Evolutionary conservation across 768 basidiomycete genomes (phyloP), one percentile per base, ranked within the genome.

Genomic region (Lactifluus pinguis): DNA sequence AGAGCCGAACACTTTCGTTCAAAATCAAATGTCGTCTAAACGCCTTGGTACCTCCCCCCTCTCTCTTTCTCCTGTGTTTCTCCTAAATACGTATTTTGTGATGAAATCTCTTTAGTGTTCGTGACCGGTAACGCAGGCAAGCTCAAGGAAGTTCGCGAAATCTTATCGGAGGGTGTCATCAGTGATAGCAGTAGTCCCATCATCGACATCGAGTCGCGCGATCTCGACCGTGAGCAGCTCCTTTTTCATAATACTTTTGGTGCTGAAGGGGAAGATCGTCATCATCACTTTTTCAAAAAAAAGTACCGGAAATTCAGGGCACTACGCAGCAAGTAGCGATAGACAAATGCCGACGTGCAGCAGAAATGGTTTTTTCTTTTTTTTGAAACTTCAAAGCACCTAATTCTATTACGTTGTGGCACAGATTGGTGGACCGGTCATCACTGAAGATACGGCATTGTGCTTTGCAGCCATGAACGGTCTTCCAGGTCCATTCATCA

Each of bases 401-500:
- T n/a, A n/a, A n/a, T n/a, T n/a, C n/a, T n/a, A n/a, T n/a, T n/a
- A n/a, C n/a, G n/a, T n/a, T n/a, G n/a, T n/a, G n/a, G n/a, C n/a
- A n/a, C 39, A 78, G 74, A 67, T 85, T 10, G 77, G 78, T 36
- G 77, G 78, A 0, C 77, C 84, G 8, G 83, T 82, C 65, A 83
- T 84, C 67, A 93, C 91, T 0, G 92, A 99, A 75, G 97, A 99
- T 71, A 99, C 97, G 0, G 93, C 97, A 0, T 81, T 99, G 6
- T 91, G 87, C 66, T 98, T 92, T 69, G 83, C 85, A 62, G 94
- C 97, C 0, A 76, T 98, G 17, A 82, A 86, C 19, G 95, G 93
- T 0, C 81, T 99, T 4, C 97, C 97, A 2, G 97, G 97, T 0
- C 95, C 95, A 0, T 99, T 95, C 74, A 95, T 99, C 78, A 99